Evolutionary conservation across 2,329 filamentous ascomycete genomes (phyloP).

Genomic region (Aureobasidium namibiae): DNA sequence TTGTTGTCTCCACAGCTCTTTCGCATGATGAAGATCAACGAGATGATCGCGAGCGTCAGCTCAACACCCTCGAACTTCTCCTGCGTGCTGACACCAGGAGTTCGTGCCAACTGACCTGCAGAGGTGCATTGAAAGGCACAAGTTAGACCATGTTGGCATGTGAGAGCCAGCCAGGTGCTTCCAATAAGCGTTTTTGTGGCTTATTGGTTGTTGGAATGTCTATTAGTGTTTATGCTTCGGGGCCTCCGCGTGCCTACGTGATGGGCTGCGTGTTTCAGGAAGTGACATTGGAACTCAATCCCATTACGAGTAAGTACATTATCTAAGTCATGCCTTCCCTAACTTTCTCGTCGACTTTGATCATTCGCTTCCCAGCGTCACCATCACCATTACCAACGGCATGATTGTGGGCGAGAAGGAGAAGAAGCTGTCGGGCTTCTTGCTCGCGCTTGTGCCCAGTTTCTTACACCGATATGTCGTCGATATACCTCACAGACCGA

Average conservation of each 20-base stretch:
- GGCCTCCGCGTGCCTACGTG: not conserved
- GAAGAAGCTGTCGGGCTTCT: conserved; percentile 2
- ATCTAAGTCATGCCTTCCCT: conserved; percentile 3
- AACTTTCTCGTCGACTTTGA: not conserved
- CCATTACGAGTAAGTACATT: not conserved
- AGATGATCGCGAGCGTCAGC: not conserved
- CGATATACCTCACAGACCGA: not conserved
- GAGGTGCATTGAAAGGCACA: not conserved
- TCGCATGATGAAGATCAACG: not conserved
- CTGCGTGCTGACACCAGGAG: no score
- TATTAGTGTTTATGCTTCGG: not conserved
- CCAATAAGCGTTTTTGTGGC: not conserved
- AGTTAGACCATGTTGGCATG: not conserved
- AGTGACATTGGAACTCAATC: not conserved
- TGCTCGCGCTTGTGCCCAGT: conserved; percentile 10
- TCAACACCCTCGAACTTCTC: no score
- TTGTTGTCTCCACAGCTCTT: conserved; percentile 2
- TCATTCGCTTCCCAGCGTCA: not conserved
- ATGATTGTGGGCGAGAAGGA: not conserved
- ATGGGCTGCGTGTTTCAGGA: not conserved
- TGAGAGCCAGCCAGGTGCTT: not conserved
- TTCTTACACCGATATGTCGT: conserved; percentile 2
- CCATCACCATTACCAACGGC: not conserved
- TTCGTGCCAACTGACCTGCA: no score
- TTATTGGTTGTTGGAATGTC: not conserved